Evolutionary conservation across 805 yeast genomes (phyloP), one percentile per base, ranked within the genome.

Genomic region (Teunomyces atbi): DNA sequence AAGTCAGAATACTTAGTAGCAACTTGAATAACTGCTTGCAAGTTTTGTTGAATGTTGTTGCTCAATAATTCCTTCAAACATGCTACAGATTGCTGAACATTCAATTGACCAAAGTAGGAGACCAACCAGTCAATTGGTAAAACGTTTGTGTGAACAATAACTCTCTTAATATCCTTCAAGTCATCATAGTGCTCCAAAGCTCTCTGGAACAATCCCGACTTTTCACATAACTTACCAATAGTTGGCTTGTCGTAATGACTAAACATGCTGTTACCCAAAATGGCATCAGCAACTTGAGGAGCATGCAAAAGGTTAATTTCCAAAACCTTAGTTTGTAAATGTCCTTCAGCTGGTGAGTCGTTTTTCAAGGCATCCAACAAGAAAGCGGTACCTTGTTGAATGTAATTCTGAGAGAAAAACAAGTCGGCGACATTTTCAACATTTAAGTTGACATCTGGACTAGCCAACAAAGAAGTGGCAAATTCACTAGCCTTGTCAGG

Each of bases 201-300:
- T 65, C 98, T 86, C 76, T 91, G 97, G 67, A 77, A 84, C 54
- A 94, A 77, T 15, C 97, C 98, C n/a, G 96, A 92, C 70, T 89
- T 89, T 71, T 94, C 99, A 68, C 97, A 83, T 55, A 95, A 78
- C 48, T 83, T 79, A 18, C 98, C 99, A 62, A 94, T 84, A 30
- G 95, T 85, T 58, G 95, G 90, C 58, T 89, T 86, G 68, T 94
- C 99, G 67, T 89, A 94, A 64, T 91, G 97, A 55, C 91, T 82
- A 73, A 95, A 94, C 89, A 94, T 92, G 50, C 84, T 83, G 68
- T 92, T 94, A 50, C 97, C 97, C 59, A 94, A 77, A 55, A 94
- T 94, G 16, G 99, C 99, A 69, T 94, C 99, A 36, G 99, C 99
- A 47, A 94, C 99, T 77, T 94, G 99, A 43, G 99, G 99, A 13